These are phyloP conservation scores for Cucurbita moschata DNA, from an alignment of 306 rosid genomes.

Conservation along the genomic window DNA sequence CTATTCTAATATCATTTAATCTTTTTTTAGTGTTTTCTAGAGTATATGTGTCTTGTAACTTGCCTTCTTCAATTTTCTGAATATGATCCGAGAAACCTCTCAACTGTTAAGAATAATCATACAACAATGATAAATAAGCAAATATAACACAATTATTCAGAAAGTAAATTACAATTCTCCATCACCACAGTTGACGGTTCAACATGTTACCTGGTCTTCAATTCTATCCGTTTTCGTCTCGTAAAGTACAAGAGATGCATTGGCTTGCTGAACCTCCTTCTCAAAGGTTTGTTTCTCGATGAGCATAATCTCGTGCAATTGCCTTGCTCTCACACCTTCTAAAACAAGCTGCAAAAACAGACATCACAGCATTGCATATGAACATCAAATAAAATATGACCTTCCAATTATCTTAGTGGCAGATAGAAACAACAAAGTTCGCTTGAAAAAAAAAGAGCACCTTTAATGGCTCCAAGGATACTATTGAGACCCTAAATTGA, in stretches of 20 bases:
- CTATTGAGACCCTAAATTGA: too few relatives aligned
- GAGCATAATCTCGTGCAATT: conserved; percentile 42
- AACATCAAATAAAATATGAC: not conserved
- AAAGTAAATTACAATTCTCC: not conserved
- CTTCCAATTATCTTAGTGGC: too few relatives aligned
- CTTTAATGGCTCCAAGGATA: too few relatives aligned
- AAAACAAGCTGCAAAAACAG: conserved; percentile 58
- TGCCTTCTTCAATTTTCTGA: conserved; percentile 42
- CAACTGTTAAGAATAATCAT: conserved; percentile 35
- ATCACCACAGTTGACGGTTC: not conserved
- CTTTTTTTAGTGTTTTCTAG: conserved; percentile 54
- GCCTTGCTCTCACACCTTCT: conserved; percentile 70
- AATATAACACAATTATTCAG: conserved; percentile 1
- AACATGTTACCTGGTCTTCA: conserved; percentile 64
- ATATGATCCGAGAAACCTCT: conserved; percentile 57
- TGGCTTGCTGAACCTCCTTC: conserved; percentile 56
- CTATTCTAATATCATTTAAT: conserved; percentile 41
- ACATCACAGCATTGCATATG: not conserved
- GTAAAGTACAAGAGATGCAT: conserved; percentile 45
- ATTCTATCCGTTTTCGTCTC: conserved; percentile 56
- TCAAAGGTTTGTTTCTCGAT: conserved; percentile 50
- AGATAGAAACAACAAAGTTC: not conserved
- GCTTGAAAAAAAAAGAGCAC: too few relatives aligned
- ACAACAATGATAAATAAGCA: conserved; percentile 12
- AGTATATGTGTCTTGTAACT: conserved; percentile 32